phyloP scores from a whole-genome alignment of 1,139 yeast species.

The Pneumocystis sp. region DNA sequence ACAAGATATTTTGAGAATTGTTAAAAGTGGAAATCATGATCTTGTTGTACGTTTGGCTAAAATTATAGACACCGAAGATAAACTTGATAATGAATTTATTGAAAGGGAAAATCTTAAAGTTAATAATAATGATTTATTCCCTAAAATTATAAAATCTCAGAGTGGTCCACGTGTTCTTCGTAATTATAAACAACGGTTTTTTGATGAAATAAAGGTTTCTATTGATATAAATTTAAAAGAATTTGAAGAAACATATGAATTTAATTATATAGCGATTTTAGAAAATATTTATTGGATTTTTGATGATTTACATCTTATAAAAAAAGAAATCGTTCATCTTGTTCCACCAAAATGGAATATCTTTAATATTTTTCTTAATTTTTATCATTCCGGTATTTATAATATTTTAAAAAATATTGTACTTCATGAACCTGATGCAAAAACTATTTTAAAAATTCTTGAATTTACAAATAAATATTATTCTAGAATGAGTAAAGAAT shows the following conservation, averaged over 20 bases:
- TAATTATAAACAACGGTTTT: conserved; percentile 51
- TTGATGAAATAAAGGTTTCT: conserved; percentile 43
- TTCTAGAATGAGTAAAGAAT: conserved; percentile 33
- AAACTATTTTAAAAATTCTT: conserved; percentile 33
- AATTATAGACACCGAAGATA: conserved; percentile 64
- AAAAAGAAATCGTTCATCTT: conserved; percentile 39
- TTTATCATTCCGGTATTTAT: conserved; percentile 57
- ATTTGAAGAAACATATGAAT: conserved; percentile 49
- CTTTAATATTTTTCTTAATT: conserved; percentile 43
- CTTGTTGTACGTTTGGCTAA: conserved; percentile 59
- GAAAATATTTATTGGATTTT: conserved; percentile 73
- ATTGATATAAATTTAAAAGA: conserved; percentile 36
- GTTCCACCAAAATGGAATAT: conserved; percentile 70
- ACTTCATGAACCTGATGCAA: conserved; percentile 48
- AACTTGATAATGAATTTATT: conserved; percentile 42
- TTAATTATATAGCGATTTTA: conserved; percentile 39
- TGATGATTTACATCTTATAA: conserved; percentile 56
- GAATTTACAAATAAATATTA: conserved; percentile 63
- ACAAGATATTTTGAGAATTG: conserved; percentile 49
- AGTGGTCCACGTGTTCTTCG: conserved; percentile 29
- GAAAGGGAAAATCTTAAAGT: conserved; percentile 21
- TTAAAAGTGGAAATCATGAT: conserved; percentile 50
- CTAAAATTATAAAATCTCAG: conserved; percentile 2
- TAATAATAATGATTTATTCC: conserved; percentile 9
- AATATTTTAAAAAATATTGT: conserved; percentile 46